A percentile compares a stretch with the other conserved stretches of the same genome.
These are phyloP conservation scores for Alternaria sp. DNA, from an alignment of 2,329 filamentous ascomycete species.

Conservation along the genomic window DNA sequence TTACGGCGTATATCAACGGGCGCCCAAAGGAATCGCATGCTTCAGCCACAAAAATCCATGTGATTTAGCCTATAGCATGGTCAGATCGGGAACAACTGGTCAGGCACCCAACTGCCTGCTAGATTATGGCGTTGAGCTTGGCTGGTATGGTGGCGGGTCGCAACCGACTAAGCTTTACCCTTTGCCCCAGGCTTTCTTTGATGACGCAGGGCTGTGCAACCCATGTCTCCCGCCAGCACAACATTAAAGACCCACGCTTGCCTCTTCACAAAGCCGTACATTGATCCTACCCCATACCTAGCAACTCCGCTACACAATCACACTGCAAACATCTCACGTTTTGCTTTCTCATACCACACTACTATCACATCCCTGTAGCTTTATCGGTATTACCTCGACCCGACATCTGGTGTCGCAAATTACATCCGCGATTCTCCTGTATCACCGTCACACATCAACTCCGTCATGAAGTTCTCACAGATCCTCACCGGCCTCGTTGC, in stretches of 20 bases:
- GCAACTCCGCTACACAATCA: slow-evolving; percentile 10
- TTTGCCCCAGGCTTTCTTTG: slow-evolving; percentile 9
- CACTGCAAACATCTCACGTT: neutral
- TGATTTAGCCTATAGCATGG: slow-evolving; percentile 3
- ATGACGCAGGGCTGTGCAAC: slow-evolving; percentile 24
- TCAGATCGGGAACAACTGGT: neutral
- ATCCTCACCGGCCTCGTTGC: slow-evolving; percentile 31
- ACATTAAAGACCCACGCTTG: slow-evolving; percentile 16
- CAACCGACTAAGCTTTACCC: neutral
- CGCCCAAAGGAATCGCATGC: neutral
- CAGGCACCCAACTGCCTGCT: neutral
- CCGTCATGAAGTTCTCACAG: slow-evolving; percentile 36
- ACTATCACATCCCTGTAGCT: neutral
- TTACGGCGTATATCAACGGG: neutral
- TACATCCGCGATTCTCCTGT: neutral
- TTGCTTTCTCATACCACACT: neutral
- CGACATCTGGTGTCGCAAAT: slow-evolving; percentile 6
- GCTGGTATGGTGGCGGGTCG: slow-evolving; percentile 4
- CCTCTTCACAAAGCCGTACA: neutral
- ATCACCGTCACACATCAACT: slow-evolving; percentile 10
- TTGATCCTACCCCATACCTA: neutral
- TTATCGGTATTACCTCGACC: neutral
- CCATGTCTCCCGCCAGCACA: neutral
- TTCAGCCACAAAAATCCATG: neutral
- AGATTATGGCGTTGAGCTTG: neutral